A percentile compares a stretch with the other conserved stretches of the same genome.
Evolutionary conservation across 2,329 filamentous ascomycete genomes (phyloP).

Genomic region (Ophiostoma quercus): DNA sequence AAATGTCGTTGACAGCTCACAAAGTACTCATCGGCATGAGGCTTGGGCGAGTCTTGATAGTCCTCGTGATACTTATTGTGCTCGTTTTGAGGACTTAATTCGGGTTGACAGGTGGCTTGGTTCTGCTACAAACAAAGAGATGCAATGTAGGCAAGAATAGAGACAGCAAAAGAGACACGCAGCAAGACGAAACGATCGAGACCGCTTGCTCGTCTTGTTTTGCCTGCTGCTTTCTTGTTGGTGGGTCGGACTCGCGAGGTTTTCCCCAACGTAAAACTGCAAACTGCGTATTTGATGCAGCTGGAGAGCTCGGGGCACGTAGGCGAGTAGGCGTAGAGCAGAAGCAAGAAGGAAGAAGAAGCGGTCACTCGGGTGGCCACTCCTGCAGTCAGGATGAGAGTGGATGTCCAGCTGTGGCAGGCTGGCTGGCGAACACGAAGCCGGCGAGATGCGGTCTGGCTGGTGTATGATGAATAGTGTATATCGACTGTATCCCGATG

Average conservation of each 20-base stretch:
- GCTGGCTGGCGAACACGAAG: neutral
- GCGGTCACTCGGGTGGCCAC: conserved; percentile 3
- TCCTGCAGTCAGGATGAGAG: neutral
- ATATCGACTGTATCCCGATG: neutral
- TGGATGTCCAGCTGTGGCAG: neutral
- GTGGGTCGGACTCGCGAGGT: conserved; percentile 1
- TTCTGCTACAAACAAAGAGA: neutral
- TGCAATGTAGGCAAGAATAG: too few relatives aligned
- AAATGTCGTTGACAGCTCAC: too few relatives aligned
- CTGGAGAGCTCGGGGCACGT: neutral
- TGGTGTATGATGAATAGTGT: too few relatives aligned
- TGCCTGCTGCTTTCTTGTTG: neutral
- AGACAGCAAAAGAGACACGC: neutral
- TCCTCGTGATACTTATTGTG: neutral
- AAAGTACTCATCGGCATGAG: too few relatives aligned
- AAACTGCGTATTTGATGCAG: neutral
- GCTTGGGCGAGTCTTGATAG: neutral
- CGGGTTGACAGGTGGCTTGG: neutral
- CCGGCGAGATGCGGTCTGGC: neutral
- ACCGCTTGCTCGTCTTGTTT: neutral
- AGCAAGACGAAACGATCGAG: neutral
- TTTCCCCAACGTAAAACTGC: conserved; percentile 1
- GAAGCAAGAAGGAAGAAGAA: neutral
- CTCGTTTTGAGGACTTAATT: neutral
- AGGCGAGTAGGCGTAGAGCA: neutral